These are phyloP conservation scores for Diddensiella caesifluorescens DNA, from an alignment of 805 yeast species.

Conservation along the genomic window DNA sequence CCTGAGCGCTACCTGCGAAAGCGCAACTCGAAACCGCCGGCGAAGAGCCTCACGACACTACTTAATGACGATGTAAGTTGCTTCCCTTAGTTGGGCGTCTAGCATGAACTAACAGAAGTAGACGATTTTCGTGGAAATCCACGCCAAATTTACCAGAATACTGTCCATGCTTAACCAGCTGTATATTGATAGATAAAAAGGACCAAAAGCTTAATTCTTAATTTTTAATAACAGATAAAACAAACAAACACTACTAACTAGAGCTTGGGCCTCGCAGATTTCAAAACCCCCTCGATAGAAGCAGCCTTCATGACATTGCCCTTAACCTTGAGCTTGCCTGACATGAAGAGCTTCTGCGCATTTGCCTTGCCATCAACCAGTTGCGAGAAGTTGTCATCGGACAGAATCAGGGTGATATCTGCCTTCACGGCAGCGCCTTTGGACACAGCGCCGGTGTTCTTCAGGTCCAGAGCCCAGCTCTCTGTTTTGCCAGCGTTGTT, in stretches of 20 bases:
- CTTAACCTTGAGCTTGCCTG: slow-evolving; percentile 78
- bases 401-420: slow-evolving; percentile 61
- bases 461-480: slow-evolving; percentile 66
- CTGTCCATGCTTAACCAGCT: slow-evolving; percentile 11
- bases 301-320: slow-evolving; percentile 92
- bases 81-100: too few species aligned
- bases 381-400: slow-evolving; percentile 64
- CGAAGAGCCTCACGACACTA: slow-evolving; percentile 16
- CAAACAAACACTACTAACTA: slow-evolving; percentile 26
- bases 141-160: slow-evolving; percentile 16
- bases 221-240: background rate
- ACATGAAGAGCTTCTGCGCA: slow-evolving; percentile 79
- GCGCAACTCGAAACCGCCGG: slow-evolving; percentile 15
- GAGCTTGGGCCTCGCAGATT: slow-evolving; percentile 44
- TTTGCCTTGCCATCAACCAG: slow-evolving; percentile 74
- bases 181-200: too few species aligned
- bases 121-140: slow-evolving; percentile 18
- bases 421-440: slow-evolving; percentile 42
- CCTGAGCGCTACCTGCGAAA: slow-evolving; percentile 19
- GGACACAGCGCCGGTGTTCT: slow-evolving; percentile 50
- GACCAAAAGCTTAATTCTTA: too few species aligned
- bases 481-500: slow-evolving; percentile 54
- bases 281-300: slow-evolving; percentile 62
- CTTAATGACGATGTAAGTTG: slow-evolving; percentile 18
- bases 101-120: too few species aligned